Base-by-base conservation (phyloP, 78 protist genomes). In the Isochrysis galbana region DNA sequence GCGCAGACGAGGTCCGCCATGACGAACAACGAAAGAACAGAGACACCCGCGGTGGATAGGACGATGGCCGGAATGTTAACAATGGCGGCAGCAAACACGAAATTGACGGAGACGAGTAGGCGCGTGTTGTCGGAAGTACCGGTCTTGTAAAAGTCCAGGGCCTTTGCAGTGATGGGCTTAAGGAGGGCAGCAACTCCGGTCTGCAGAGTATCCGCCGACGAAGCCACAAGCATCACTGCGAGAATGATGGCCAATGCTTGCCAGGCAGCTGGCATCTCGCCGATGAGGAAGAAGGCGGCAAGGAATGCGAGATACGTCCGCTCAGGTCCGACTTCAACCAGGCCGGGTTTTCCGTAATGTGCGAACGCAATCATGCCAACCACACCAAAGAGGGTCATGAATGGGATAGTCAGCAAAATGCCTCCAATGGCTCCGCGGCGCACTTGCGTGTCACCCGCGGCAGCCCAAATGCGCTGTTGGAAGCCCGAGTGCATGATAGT, bases 1-100 rank as follows among this genome's bases (percentile, higher is more conserved):
- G 88, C 88, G 54, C n/a, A 7, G 55, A 80, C 29, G 23, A 80
- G 88, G 55, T 80, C 88, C 29, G 88, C 88, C 41, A 80, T n/a
- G 32, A 80, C 1, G 39, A 80, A 44, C 44, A 72, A 41, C 44
- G 41, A 5, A 22, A 34, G 82, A 22, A 72, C 44, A 41, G 82
- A 34, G 74, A 67, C n/a, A n/a, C n/a, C n/a, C n/a, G 67, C n/a
- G 67, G 61, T 51, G 29, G 55, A 38, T 1, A 80, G 5, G 38
- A 80, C 23, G 5, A 80, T 29, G 25, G 88, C 55, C 1, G 54
- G 55, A 34, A 80, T 38, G 88, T 80, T 67, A 91, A 91, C 61
- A 14, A 51, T 14, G 61, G 14, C 61, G 61, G 61, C 61, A 14
- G 61, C 61, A 14, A 51, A 14, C 61, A 51, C 61, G 14, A 51